A percentile compares a stretch with the other conserved stretches of the same genome.
These are phyloP conservation scores for Ramaria sp. DNA, from an alignment of 768 basidiomycete species.

Conservation along the genomic window DNA sequence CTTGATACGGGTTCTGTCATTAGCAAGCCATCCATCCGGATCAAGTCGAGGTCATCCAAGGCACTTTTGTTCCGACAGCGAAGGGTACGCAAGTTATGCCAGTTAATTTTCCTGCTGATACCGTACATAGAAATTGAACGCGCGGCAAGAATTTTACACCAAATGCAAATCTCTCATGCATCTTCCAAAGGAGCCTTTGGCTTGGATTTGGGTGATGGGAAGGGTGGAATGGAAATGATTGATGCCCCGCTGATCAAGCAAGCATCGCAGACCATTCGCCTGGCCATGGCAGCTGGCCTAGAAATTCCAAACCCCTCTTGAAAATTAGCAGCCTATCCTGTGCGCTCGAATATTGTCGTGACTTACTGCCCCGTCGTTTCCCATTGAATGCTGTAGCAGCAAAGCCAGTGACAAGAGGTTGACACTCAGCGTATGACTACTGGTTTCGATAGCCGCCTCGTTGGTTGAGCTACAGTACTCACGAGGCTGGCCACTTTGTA, in stretches of 20 bases:
- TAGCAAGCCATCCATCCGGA: slow-evolving; percentile 93
- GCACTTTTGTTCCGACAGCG: slow-evolving; percentile 64
- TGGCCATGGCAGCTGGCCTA: slow-evolving; percentile 46
- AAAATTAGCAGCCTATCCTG: not conserved
- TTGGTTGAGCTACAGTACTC: too few relatives aligned
- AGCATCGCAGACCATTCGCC: slow-evolving; percentile 41
- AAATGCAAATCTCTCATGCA: slow-evolving; percentile 20
- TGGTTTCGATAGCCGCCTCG: too few relatives aligned
- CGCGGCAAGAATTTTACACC: slow-evolving; percentile 60
- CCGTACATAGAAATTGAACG: slow-evolving; percentile 53
- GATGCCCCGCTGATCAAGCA: slow-evolving; percentile 89
- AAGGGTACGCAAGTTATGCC: slow-evolving; percentile 36
- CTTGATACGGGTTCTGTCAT: not conserved
- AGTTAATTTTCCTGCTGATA: not conserved
- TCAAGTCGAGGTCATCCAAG: slow-evolving; percentile 70
- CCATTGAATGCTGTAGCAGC: too few relatives aligned
- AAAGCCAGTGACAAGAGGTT: too few relatives aligned
- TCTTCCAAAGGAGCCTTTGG: slow-evolving; percentile 58
- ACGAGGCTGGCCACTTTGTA: too few relatives aligned
- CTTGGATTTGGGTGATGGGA: slow-evolving; percentile 41
- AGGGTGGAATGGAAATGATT: slow-evolving; percentile 63
- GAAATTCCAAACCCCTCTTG: slow-evolving; percentile 32
- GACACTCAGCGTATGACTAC: too few relatives aligned
- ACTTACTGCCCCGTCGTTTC: too few relatives aligned
- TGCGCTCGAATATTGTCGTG: too few relatives aligned